Evolutionary conservation across 1,139 yeast genomes (phyloP).

Genomic region (Magnusiomyces clavatus): DNA sequence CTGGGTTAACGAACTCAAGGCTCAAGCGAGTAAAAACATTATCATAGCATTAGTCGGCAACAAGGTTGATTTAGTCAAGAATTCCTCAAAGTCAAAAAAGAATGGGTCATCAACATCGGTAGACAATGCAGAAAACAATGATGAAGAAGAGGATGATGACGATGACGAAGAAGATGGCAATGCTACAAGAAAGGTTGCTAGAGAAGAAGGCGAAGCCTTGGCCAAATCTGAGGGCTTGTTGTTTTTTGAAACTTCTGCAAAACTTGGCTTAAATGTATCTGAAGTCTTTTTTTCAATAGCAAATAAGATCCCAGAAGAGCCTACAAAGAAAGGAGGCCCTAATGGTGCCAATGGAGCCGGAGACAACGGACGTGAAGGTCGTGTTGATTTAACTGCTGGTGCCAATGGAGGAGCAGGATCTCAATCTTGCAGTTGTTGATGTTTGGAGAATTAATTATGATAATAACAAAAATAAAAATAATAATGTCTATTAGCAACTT

Average conservation of each 20-base stretch:
- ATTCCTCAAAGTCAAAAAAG: not conserved
- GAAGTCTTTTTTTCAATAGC: slow-evolving; percentile 92
- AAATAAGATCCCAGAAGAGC: slow-evolving; percentile 58
- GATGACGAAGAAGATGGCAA: slow-evolving; percentile 22
- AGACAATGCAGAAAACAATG: not conserved
- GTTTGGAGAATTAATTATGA: not conserved
- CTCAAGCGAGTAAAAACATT: slow-evolving; percentile 87
- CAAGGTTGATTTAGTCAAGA: slow-evolving; percentile 59
- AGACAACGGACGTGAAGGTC: slow-evolving; percentile 7
- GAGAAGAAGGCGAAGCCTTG: slow-evolving; percentile 75
- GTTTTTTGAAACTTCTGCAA: slow-evolving; percentile 93
- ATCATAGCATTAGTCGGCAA: slow-evolving; percentile 92
- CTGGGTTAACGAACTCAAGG: slow-evolving; percentile 96
- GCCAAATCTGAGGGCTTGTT: slow-evolving; percentile 80
- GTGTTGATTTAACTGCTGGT: slow-evolving; percentile 11
- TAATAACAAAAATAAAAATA: not conserved
- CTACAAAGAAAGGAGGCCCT: slow-evolving; percentile 3
- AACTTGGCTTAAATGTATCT: slow-evolving; percentile 83
- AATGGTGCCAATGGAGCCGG: slow-evolving; percentile 4
- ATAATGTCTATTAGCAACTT: too few species aligned
- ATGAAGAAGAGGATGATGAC: slow-evolving; percentile 22
- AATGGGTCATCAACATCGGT: not conserved
- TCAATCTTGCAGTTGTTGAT: slow-evolving; percentile 6
- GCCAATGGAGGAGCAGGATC: slow-evolving; percentile 3
- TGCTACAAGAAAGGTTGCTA: slow-evolving; percentile 67